Conservation (phyloP, 176 grass and related monocot genomes). For the Phoenix dactylifera region DNA sequence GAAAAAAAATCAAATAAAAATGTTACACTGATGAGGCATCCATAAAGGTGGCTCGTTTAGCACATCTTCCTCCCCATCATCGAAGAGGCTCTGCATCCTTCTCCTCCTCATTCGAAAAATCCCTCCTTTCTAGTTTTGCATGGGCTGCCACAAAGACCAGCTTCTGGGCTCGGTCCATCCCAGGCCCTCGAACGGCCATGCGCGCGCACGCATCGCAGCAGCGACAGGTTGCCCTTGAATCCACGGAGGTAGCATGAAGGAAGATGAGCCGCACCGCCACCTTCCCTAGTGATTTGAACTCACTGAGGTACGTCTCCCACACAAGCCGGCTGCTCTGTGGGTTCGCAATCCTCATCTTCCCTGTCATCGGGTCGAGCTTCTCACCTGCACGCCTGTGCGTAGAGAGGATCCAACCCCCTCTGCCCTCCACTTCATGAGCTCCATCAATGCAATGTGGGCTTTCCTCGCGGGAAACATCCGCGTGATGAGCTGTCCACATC, state of each 20-base stretch:
- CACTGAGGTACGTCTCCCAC: constrained; percentile 84
- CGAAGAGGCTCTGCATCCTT: constrained; percentile 52
- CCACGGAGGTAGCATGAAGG: constrained; percentile 62
- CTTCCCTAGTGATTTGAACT: constrained; percentile 68
- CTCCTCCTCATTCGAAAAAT: constrained; percentile 52
- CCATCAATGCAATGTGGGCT: constrained; percentile 4
- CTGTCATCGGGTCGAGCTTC: constrained; percentile 34
- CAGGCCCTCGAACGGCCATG: constrained; percentile 3
- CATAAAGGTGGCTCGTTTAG: constrained; percentile 4
- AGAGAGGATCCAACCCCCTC: constrained; percentile 2
- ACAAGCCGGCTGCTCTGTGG: constrained; percentile 86
- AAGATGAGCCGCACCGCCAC: constrained; percentile 82
- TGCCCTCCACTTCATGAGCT: constrained; percentile 1
- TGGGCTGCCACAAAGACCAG: constrained; percentile 60
- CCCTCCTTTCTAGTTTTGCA: constrained; percentile 57
- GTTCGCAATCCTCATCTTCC: constrained; percentile 79
- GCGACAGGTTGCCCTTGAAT: constrained; percentile 38
- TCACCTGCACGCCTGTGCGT: neutral
- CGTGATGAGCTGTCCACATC: neutral
- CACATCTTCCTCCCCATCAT: constrained; percentile 45
- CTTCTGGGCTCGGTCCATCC: constrained; percentile 40
- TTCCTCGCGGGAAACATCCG: neutral
- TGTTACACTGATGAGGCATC: constrained; percentile 48
- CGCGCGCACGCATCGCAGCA: constrained; percentile 37
- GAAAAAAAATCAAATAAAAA: constrained; percentile 14